Conservation (phyloP, 768 basidiomycete genomes). For the Boletus edulis region DNA sequence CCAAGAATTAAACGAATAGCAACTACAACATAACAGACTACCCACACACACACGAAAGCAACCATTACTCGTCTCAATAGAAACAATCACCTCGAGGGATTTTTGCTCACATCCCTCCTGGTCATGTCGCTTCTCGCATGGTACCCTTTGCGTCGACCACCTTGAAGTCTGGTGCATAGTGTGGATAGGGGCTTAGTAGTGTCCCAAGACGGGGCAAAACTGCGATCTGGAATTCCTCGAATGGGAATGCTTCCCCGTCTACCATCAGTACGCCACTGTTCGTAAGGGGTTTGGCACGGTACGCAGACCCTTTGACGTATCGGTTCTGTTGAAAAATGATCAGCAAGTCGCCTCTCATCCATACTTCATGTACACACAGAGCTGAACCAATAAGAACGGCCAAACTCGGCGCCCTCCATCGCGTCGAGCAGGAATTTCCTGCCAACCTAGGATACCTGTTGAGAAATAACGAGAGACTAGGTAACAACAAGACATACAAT, state of each 20-base stretch:
- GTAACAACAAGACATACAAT: conserved; percentile 39
- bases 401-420: conserved; percentile 61
- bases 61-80: background rate
- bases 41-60: background rate
- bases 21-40: background rate
- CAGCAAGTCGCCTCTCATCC: conserved; percentile 1
- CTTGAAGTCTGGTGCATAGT: conserved; percentile 55
- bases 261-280: conserved; percentile 58
- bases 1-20: background rate
- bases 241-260: conserved; percentile 78
- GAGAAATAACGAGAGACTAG: background rate
- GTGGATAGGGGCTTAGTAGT: conserved; percentile 53
- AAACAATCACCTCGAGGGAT: no score
- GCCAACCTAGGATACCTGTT: conserved; percentile 20
- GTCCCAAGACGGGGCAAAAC: conserved; percentile 67
- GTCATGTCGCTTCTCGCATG: conserved; percentile 9
- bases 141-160: conserved; percentile 28
- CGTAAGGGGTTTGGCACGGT: conserved; percentile 62
- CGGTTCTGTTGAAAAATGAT: conserved; percentile 44
- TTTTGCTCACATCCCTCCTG: background rate
- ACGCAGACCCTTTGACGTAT: conserved; percentile 73
- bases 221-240: conserved; percentile 75
- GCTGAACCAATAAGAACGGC: conserved; percentile 59
- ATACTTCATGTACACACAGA: conserved; percentile 40
- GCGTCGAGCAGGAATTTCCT: conserved; percentile 50